Base-by-base conservation (phyloP, 23 red algal genomes). In the Gracilaria domingensis region DNA sequence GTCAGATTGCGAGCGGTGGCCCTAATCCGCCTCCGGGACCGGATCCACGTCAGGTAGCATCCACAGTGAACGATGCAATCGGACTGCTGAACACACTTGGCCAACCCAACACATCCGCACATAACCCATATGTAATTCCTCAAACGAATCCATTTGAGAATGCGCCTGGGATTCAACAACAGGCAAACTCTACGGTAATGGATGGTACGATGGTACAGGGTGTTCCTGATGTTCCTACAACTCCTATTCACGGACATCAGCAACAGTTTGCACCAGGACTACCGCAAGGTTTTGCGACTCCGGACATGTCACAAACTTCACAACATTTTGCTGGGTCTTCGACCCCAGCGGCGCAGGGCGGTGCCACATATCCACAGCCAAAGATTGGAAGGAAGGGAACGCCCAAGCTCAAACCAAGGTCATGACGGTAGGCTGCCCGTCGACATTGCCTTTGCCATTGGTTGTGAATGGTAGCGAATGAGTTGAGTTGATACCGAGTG, bases 41-140 rank as follows among this genome's bases (percentile, higher is more conserved):
- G 5, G 83, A 87, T 28, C 83, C 83, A 18, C 47, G 50, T 57
- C 40, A 73, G 14, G 62, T 87, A 57, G 62, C 83, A 29, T 58
- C 62, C 0, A 75, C 59, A 14, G 54, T 87, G 83, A 87, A 87
- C 24, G 62, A 87, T 30, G 83, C 83, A 33, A 71, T 87, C 13
- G 83, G 66, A 25, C 38, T 87, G 16, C 47, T 87, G 59, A 87
- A 54, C 66, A 74, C 83, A 2, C 64, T 87, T 2, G 83, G 83
- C 12, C 49, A 81, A 21, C 76, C 76, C 33, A 54, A 54, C 29
- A 7, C 29, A 34, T 4, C 33, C 24, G 47, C 23, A 35, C 49
- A 55, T 26, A 81, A 81, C 33, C 76, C 76, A 25, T 59, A 54
- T 38, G 23, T 81, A 25, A 36, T 81, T 54, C 76, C 76, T 54